phyloP scores from a whole-genome alignment of 495 filamentous ascomycete genomes.

The Neurospora sp. region DNA sequence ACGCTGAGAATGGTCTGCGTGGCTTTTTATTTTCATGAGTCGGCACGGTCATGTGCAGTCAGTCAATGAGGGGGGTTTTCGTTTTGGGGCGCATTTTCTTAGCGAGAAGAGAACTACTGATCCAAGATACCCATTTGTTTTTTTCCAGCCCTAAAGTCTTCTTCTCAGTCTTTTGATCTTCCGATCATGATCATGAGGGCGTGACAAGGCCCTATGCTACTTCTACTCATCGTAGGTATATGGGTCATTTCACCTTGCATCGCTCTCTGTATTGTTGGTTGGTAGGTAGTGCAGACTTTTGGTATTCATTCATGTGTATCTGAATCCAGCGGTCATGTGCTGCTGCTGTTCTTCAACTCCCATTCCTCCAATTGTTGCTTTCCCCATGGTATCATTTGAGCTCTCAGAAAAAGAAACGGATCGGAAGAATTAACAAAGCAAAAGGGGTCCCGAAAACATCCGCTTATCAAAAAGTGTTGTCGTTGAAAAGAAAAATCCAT shows the following conservation, averaged over 20 bases:
- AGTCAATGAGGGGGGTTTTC: not conserved
- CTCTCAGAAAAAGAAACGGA: not conserved
- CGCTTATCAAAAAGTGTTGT: not conserved
- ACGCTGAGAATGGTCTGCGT: not conserved
- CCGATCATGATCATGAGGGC: not conserved
- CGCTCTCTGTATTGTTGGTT: not conserved
- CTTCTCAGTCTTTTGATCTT: not conserved
- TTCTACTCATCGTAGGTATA: not conserved
- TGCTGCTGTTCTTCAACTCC: not conserved
- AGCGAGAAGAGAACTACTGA: not conserved
- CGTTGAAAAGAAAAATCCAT: not conserved
- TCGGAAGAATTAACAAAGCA: not conserved
- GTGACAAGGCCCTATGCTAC: not conserved
- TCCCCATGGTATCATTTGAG: not conserved
- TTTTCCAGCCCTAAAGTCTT: not conserved
- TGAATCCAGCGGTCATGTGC: not conserved
- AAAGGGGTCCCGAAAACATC: not conserved
- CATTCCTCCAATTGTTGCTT: not conserved
- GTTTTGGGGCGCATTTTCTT: not conserved
- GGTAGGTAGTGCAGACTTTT: not conserved
- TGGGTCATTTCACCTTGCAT: not conserved
- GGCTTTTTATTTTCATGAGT: not conserved
- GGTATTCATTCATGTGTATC: not conserved
- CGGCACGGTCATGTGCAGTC: not conserved
- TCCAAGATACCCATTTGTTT: not conserved